phyloP scores from a whole-genome alignment of 1,284 basidiomycete genomes.

The Pholiota adiposa region DNA sequence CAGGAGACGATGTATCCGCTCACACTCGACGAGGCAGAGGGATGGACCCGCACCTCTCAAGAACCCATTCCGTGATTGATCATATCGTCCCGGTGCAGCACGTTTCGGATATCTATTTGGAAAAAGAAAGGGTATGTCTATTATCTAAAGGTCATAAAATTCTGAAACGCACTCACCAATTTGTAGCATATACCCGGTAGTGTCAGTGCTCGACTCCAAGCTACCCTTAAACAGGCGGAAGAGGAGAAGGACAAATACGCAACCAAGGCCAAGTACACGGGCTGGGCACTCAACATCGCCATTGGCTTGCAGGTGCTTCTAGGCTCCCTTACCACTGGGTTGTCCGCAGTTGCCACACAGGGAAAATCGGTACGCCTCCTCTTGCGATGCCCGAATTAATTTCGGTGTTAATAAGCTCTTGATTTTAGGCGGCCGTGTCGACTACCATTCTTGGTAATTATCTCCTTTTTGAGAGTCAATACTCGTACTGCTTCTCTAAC shows the following conservation, averaged over 20 bases:
- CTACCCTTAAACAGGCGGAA: constrained; percentile 46
- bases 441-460: constrained; percentile 31
- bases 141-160: too few relatives aligned
- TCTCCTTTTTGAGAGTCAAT: constrained; percentile 22
- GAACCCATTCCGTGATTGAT: constrained; percentile 5
- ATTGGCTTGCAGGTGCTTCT: constrained; percentile 60
- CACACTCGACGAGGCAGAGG: not conserved
- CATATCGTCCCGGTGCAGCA: constrained; percentile 4
- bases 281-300: constrained; percentile 53
- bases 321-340: constrained; percentile 68
- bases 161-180: not conserved
- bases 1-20: not conserved
- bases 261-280: constrained; percentile 50
- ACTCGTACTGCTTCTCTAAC: not conserved
- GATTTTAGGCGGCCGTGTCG: constrained; percentile 35
- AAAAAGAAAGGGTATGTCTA: not conserved
- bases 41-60: not conserved
- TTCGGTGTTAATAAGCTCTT: not conserved
- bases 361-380: constrained; percentile 38
- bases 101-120: not conserved
- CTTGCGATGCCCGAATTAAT: not conserved
- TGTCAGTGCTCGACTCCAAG: constrained; percentile 3
- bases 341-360: constrained; percentile 51
- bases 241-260: constrained; percentile 45
- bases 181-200: not conserved